These are phyloP conservation scores for Cokeromyces recurvatus DNA, from an alignment of 371 early-diverging fungal species.

Conservation along the genomic window DNA sequence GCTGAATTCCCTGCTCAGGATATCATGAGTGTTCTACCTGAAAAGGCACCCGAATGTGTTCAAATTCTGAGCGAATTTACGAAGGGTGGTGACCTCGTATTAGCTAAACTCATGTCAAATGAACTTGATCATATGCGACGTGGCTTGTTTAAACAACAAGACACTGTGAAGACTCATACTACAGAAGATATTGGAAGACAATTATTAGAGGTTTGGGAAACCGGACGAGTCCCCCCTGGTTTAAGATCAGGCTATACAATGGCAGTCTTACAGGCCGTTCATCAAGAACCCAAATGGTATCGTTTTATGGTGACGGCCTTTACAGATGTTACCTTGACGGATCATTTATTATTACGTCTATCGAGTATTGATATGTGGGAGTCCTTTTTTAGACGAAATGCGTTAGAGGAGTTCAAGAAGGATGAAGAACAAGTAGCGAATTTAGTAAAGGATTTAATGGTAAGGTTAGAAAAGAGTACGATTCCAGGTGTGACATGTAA, in stretches of 20 bases:
- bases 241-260: conserved; percentile 50
- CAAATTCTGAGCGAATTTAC: no score
- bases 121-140: conserved; percentile 58
- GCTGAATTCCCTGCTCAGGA: conserved; percentile 43
- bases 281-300: conserved; percentile 32
- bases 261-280: conserved; percentile 30
- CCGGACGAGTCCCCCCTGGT: conserved; percentile 50
- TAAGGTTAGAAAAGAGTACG: conserved; percentile 45
- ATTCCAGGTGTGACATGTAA: conserved; percentile 56
- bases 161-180: background rate
- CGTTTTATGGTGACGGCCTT: conserved; percentile 47
- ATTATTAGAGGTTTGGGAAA: conserved; percentile 41
- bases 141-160: conserved; percentile 37
- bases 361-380: conserved; percentile 47
- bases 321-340: conserved; percentile 49
- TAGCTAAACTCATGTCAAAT: conserved; percentile 46
- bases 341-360: conserved; percentile 50
- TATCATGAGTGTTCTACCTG: conserved; percentile 37
- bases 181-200: conserved; percentile 3
- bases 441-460: conserved; percentile 38
- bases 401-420: conserved; percentile 12
- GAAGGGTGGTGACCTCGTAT: conserved; percentile 23
- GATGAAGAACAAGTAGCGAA: conserved; percentile 23
- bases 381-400: conserved; percentile 32
- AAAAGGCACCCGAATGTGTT: conserved; percentile 39